These are phyloP conservation scores for Pseudonitzschia delicatissima DNA, from an alignment of 108 stramenopile species.

Conservation along the genomic window DNA sequence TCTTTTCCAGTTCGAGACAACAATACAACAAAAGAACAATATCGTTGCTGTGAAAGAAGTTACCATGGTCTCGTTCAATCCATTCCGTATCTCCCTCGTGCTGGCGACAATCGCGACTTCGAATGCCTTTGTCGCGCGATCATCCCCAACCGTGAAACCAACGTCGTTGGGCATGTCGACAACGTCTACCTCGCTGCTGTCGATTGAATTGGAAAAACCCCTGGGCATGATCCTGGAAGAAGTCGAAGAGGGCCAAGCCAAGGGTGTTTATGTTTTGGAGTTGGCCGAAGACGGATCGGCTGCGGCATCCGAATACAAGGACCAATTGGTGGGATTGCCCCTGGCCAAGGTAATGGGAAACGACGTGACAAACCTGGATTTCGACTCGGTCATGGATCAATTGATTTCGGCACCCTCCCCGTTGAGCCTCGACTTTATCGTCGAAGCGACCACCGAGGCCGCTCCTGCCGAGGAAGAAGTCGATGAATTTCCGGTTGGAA, in stretches of 20 bases:
- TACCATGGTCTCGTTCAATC: no score
- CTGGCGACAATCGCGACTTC: neutral
- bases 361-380: conserved; percentile 48
- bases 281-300: conserved; percentile 70
- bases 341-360: conserved; percentile 48
- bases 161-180: neutral
- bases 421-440: conserved; percentile 45
- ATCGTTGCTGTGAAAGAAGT: no score
- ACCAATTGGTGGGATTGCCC: conserved; percentile 39
- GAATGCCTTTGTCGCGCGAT: neutral
- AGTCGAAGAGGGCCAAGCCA: conserved; percentile 46
- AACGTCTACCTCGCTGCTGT: neutral
- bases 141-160: neutral
- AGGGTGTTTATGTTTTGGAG: conserved; percentile 60
- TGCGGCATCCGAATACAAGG: conserved; percentile 20
- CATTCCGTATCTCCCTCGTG: conserved; percentile 1
- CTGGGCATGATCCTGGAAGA: conserved; percentile 79
- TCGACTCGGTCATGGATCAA: conserved; percentile 76
- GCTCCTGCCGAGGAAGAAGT: conserved; percentile 9
- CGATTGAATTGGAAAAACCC: conserved; percentile 48
- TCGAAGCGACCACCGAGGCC: neutral
- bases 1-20: no score
- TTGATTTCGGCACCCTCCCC: conserved; percentile 66
- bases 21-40: no score
- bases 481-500: conserved; percentile 47